These are phyloP conservation scores for Leishmania major DNA, from an alignment of 208 protist genomes.

Conservation along the genomic window DNA sequence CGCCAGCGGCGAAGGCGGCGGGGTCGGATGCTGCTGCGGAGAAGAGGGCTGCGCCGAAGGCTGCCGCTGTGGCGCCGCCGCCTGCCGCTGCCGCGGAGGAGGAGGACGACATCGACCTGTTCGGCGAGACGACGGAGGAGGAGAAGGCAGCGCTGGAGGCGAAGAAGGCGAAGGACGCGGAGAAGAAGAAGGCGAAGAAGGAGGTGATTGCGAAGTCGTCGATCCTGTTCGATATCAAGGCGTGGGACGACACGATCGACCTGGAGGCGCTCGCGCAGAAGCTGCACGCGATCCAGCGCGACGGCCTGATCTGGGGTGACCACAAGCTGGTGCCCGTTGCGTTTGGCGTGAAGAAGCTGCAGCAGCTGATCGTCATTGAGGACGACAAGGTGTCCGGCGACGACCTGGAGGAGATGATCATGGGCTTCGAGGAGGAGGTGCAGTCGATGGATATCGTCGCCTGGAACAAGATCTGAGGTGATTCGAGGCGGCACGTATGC, in stretches of 20 bases:
- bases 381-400: conserved; percentile 95
- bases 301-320: conserved; percentile 93
- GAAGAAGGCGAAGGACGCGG: conserved; percentile 86
- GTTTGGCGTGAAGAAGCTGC: conserved; percentile 97
- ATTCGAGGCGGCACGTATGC: not conserved
- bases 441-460: conserved; percentile 95
- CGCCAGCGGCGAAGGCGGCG: conserved; percentile 31
- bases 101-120: conserved; percentile 92
- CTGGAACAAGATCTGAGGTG: conserved; percentile 96
- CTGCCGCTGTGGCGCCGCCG: conserved; percentile 32
- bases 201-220: conserved; percentile 87
- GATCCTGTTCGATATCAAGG: conserved; percentile 94
- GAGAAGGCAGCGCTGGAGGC: conserved; percentile 81
- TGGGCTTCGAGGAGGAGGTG: conserved; percentile 93
- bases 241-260: conserved; percentile 93
- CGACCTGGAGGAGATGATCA: conserved; percentile 94
- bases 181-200: conserved; percentile 86
- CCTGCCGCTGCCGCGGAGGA: conserved; percentile 35
- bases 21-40: conserved; percentile 13
- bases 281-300: conserved; percentile 83
- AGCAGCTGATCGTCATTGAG: conserved; percentile 94
- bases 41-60: conserved; percentile 29
- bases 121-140: conserved; percentile 88
- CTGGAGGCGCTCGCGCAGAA: conserved; percentile 87
- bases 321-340: conserved; percentile 92